phyloP scores from a whole-genome alignment of 1,284 basidiomycete species.

The Irpex lacteus region DNA sequence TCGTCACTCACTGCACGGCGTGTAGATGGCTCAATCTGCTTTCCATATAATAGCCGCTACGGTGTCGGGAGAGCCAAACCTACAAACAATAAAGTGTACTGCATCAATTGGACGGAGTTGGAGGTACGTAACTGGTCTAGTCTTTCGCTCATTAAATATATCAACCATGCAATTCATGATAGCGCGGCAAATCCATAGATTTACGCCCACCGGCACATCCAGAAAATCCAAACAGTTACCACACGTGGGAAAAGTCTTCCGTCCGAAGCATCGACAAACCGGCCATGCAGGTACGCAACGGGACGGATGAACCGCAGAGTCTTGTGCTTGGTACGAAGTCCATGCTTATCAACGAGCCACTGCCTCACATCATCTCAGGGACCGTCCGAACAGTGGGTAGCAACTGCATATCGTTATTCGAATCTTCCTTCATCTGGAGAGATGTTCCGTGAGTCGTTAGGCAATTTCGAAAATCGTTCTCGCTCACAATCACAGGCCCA shows the following conservation, averaged over 20 bases:
- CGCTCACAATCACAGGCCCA: not conserved
- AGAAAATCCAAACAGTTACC: not conserved
- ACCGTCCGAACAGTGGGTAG: not conserved
- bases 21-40: not conserved
- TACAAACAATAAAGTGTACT: not conserved
- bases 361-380: not conserved
- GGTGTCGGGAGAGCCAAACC: not conserved
- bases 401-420: slow-evolving; percentile 5
- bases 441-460: slow-evolving; percentile 1
- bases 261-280: slow-evolving; percentile 6
- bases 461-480: not conserved
- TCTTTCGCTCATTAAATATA: not conserved
- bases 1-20: not conserved
- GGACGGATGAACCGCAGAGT: not conserved
- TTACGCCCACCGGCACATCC: not conserved
- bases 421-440: slow-evolving; percentile 6
- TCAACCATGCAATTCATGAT: not conserved
- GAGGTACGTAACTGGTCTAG: not conserved
- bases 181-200: slow-evolving; percentile 4
- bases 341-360: not conserved
- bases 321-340: not conserved
- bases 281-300: slow-evolving; percentile 6
- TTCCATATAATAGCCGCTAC: not conserved
- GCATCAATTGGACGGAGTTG: slow-evolving; percentile 3
- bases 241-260: not conserved